Evolutionary conservation across 1,284 basidiomycete genomes (phyloP).

Genomic region (Fomitopsis betulina): DNA sequence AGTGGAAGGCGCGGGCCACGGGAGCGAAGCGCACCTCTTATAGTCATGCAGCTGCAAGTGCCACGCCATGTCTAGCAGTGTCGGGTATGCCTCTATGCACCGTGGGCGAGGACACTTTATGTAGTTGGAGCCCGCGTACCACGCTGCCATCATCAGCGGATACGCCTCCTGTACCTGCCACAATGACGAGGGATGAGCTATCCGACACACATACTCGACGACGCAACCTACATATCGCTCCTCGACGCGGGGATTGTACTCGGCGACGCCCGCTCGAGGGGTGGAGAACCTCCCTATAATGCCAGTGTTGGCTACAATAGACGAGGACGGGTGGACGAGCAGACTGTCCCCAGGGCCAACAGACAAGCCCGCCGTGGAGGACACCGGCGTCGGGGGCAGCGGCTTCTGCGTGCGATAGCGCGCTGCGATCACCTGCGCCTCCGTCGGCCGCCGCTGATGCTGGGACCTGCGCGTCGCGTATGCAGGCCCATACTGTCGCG

Average conservation of each 20-base stretch:
- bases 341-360: neutral
- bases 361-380: neutral
- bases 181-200: neutral
- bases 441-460: neutral
- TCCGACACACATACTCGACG: neutral
- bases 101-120: neutral
- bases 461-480: neutral
- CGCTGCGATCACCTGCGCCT: neutral
- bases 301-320: neutral
- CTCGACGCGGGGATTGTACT: neutral
- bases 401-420: slow-evolving; percentile 1
- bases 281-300: neutral
- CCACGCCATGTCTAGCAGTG: neutral
- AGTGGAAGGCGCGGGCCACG: too few species aligned
- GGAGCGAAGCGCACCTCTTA: neutral
- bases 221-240: neutral
- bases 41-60: neutral
- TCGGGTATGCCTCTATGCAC: neutral
- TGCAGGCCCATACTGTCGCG: neutral
- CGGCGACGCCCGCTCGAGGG: neutral
- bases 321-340: neutral
- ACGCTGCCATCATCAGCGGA: neutral
- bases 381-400: slow-evolving; percentile 1
- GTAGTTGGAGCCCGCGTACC: neutral
- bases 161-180: neutral